These are phyloP conservation scores for Abelmoschus esculentus DNA, from an alignment of 345 rosid genomes.

Conservation along the genomic window DNA sequence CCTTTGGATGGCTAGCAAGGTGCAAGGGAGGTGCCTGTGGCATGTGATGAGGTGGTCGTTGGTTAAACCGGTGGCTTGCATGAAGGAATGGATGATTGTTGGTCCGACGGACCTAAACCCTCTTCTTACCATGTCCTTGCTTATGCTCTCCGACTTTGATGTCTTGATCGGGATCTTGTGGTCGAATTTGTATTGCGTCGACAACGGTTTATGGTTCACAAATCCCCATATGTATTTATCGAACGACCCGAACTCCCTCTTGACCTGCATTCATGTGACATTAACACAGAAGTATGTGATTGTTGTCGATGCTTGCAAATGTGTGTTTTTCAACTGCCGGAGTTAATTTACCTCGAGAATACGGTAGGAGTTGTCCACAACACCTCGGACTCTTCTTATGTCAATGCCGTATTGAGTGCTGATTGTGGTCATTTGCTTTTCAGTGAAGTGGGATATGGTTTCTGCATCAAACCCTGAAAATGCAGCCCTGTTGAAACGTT, in stretches of 20 bases:
- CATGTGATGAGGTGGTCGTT: slow-evolving; percentile 57
- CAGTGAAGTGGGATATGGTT: slow-evolving; percentile 30
- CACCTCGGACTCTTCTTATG: slow-evolving; percentile 43
- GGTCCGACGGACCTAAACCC: slow-evolving; percentile 63
- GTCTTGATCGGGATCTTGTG: slow-evolving; percentile 62
- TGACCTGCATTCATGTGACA: slow-evolving; percentile 24
- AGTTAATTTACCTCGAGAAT: slow-evolving; percentile 41
- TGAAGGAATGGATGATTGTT: slow-evolving; percentile 54
- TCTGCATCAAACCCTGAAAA: slow-evolving; percentile 51
- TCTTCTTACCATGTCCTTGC: slow-evolving; percentile 68
- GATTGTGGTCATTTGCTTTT: slow-evolving; percentile 41
- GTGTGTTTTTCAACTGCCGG: neutral
- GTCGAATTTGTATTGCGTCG: slow-evolving; percentile 45
- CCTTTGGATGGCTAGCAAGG: slow-evolving; percentile 18
- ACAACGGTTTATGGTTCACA: slow-evolving; percentile 44
- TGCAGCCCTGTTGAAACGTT: slow-evolving; percentile 33
- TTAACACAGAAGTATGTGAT: neutral
- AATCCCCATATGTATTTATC: slow-evolving; percentile 54
- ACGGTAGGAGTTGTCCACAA: slow-evolving; percentile 47
- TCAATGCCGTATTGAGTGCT: slow-evolving; percentile 41
- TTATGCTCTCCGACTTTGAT: slow-evolving; percentile 59
- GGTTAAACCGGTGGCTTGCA: slow-evolving; percentile 65
- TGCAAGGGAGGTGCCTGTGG: slow-evolving; percentile 42
- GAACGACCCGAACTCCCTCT: slow-evolving; percentile 41
- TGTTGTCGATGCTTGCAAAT: neutral